Conservation (phyloP, 2,329 filamentous ascomycete genomes). For the Spiromastix sp. region DNA sequence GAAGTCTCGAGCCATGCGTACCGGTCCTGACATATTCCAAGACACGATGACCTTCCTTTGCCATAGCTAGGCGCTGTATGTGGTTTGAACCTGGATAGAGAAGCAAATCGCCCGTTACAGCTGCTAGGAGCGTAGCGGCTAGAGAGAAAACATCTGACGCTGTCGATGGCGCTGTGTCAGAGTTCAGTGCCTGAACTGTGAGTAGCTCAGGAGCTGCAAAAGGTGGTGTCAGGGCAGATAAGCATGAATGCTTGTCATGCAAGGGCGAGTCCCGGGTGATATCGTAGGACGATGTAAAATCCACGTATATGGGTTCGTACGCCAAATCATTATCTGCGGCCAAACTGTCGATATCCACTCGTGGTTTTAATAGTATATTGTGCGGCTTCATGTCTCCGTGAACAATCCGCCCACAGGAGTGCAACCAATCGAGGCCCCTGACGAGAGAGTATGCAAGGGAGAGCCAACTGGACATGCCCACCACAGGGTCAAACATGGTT, state of each 20-base stretch:
- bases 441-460: constrained; percentile 31
- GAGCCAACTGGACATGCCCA: constrained; percentile 31
- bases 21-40: constrained; percentile 31
- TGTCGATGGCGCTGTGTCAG: constrained; percentile 25
- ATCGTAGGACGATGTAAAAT: constrained; percentile 34
- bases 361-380: constrained; percentile 31
- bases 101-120: constrained; percentile 35
- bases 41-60: constrained; percentile 33
- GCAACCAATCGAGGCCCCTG: constrained; percentile 33
- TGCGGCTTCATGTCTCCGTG: constrained; percentile 41
- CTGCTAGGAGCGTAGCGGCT: constrained; percentile 34
- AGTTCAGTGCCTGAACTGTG: constrained; percentile 19
- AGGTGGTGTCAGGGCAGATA: constrained; percentile 34
- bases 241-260: constrained; percentile 9
- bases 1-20: constrained; percentile 27
- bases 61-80: constrained; percentile 34
- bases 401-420: constrained; percentile 28
- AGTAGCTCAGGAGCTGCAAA: constrained; percentile 38
- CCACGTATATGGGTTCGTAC: constrained; percentile 32
- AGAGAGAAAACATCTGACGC: constrained; percentile 37
- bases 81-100: constrained; percentile 30
- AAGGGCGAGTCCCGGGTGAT: constrained; percentile 6
- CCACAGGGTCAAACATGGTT: constrained; percentile 37
- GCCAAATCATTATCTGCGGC: constrained; percentile 17
- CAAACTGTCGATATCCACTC: constrained; percentile 8